Percentiles rank a stretch among this genome's conserved stretches.
These are phyloP conservation scores for Tulasnella sp. DNA, from an alignment of 768 basidiomycete genomes.

Conservation along the genomic window DNA sequence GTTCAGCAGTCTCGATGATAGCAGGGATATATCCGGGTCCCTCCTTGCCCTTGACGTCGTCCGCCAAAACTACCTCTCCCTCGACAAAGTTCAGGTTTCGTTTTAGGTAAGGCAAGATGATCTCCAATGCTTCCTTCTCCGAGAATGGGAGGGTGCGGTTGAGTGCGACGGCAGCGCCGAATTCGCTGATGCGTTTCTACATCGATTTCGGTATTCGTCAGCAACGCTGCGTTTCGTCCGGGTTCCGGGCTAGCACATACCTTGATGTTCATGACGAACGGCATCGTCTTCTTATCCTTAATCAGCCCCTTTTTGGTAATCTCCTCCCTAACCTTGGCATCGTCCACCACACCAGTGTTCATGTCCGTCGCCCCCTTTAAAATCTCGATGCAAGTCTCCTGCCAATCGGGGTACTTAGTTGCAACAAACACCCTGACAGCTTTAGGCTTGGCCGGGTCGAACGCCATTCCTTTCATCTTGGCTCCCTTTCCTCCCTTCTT, in stretches of 20 bases:
- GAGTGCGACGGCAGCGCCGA: constrained; percentile 70
- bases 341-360: constrained; percentile 62
- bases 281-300: constrained; percentile 96
- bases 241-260: constrained; percentile 37
- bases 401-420: constrained; percentile 88
- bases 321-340: constrained; percentile 61
- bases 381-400: constrained; percentile 69
- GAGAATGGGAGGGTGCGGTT: constrained; percentile 76
- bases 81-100: constrained; percentile 62
- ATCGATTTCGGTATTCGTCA: constrained; percentile 12
- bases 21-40: constrained; percentile 54
- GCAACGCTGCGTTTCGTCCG: neutral
- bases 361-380: constrained; percentile 60
- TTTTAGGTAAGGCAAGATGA: constrained; percentile 73
- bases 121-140: constrained; percentile 61
- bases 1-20: constrained; percentile 81
- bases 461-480: constrained; percentile 55
- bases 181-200: constrained; percentile 75
- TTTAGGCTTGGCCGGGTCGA: constrained; percentile 74
- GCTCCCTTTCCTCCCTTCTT: constrained; percentile 70
- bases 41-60: constrained; percentile 52
- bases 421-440: constrained; percentile 86
- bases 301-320: constrained; percentile 67
- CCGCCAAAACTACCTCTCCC: constrained; percentile 61
- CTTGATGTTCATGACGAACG: constrained; percentile 90